Percentiles rank a stretch among this genome's conserved stretches.
Conservation (phyloP, 257 asterid genomes). For the Asclepias syriaca region DNA sequence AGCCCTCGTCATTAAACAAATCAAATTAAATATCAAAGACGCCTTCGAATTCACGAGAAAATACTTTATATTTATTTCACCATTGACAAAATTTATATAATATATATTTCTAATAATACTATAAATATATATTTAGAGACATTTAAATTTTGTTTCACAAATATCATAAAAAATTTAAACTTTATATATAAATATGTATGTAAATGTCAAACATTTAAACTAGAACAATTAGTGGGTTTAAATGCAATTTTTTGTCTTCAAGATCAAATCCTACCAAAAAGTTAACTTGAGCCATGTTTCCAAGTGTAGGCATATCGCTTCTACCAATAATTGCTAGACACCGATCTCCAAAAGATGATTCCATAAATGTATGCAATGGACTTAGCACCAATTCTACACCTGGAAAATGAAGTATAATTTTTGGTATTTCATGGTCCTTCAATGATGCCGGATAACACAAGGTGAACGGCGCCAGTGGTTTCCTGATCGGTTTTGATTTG, state of each 20-base stretch:
- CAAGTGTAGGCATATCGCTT: conserved; percentile 15
- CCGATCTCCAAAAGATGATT: neutral
- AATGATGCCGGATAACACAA: conserved; percentile 32
- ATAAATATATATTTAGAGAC: too few relatives aligned
- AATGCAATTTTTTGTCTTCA: conserved; percentile 7
- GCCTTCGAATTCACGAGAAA: too few relatives aligned
- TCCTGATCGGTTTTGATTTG: neutral
- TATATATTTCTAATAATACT: too few relatives aligned
- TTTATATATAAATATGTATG: too few relatives aligned
- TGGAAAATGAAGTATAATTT: conserved; percentile 34
- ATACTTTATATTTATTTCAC: too few relatives aligned
- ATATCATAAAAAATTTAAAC: too few relatives aligned
- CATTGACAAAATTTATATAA: too few relatives aligned
- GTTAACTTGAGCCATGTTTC: conserved; percentile 22
- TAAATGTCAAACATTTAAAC: too few relatives aligned
- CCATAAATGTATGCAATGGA: conserved; percentile 24
- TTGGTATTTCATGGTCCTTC: conserved; percentile 15
- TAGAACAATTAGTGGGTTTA: conserved; percentile 13
- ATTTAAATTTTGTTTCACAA: too few relatives aligned
- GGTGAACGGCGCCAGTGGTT: conserved; percentile 18
- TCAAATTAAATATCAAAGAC: too few relatives aligned
- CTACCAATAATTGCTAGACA: conserved; percentile 46
- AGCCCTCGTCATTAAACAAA: too few relatives aligned
- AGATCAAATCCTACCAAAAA: conserved; percentile 18
- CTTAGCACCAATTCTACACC: conserved; percentile 50